A percentile compares a stretch with the other conserved stretches of the same genome.
These are phyloP conservation scores for Trichoderma guizhouense DNA, from an alignment of 2,329 filamentous ascomycete species.

Conservation along the genomic window DNA sequence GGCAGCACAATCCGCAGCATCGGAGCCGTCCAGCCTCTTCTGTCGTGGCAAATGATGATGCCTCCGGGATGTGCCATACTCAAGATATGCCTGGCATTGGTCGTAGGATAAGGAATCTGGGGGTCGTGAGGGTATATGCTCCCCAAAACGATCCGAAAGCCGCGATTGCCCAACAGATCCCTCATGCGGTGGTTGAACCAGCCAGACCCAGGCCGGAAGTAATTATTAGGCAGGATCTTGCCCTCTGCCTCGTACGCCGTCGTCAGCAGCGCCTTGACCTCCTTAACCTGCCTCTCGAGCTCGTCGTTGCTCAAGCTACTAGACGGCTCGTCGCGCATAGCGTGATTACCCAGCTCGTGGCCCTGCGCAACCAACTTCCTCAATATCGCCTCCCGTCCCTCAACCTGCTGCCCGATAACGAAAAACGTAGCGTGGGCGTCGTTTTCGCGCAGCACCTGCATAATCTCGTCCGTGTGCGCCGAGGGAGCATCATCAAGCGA, in stretches of 20 bases:
- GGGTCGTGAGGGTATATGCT: conserved; percentile 88
- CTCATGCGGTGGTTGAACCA: conserved; percentile 75
- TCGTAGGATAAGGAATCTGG: conserved; percentile 65
- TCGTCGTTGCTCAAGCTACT: conserved; percentile 55
- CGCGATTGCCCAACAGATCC: conserved; percentile 53
- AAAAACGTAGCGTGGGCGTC: conserved; percentile 81
- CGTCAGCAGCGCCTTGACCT: conserved; percentile 61
- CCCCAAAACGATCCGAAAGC: conserved; percentile 73
- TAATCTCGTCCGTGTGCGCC: conserved; percentile 65
- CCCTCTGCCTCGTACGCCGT: conserved; percentile 51
- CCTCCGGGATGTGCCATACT: conserved; percentile 74
- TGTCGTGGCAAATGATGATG: conserved; percentile 83
- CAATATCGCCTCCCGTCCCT: conserved; percentile 52
- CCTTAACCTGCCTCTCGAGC: conserved; percentile 60
- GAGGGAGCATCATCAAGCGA: conserved; percentile 88
- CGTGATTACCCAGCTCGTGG: conserved; percentile 81
- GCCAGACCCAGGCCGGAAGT: conserved; percentile 81
- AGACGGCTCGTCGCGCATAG: conserved; percentile 81
- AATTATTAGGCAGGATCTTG: conserved; percentile 51
- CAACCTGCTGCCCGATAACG: conserved; percentile 75
- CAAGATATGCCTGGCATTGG: conserved; percentile 77
- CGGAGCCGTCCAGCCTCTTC: conserved; percentile 75
- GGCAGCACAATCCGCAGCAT: conserved; percentile 74
- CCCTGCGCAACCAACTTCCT: conserved; percentile 56
- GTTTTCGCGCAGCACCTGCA: conserved; percentile 62